These are phyloP conservation scores for Rubia peregrina DNA, from an alignment of 305 asterid species.

Conservation along the genomic window DNA sequence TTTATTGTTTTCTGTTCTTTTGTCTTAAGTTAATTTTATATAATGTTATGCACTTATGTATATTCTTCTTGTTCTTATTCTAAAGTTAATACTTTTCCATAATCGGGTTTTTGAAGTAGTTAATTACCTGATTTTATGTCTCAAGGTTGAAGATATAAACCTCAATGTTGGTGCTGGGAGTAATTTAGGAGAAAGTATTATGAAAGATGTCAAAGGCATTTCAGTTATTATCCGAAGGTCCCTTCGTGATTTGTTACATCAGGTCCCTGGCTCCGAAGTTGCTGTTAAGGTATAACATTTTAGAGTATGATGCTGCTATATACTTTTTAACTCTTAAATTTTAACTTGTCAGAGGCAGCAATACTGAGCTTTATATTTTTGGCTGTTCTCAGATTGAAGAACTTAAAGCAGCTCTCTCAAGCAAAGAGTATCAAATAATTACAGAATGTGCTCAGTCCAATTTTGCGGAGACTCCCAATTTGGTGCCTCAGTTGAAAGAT, in stretches of 20 bases:
- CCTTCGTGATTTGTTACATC: constrained; percentile 78
- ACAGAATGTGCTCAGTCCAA: constrained; percentile 81
- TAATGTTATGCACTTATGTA: background rate
- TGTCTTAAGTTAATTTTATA: background rate
- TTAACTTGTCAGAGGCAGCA: background rate
- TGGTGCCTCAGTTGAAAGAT: constrained; percentile 51
- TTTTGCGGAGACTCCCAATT: constrained; percentile 73
- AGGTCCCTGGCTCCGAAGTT: constrained; percentile 69
- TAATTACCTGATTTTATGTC: background rate
- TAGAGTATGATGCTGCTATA: background rate
- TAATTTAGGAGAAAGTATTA: constrained; percentile 80
- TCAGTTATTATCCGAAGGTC: constrained; percentile 65
- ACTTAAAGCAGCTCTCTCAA: constrained; percentile 89
- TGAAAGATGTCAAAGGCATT: constrained; percentile 80
- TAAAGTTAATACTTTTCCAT: background rate
- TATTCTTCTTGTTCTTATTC: background rate
- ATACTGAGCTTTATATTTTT: constrained; percentile 3
- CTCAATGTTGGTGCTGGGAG: constrained; percentile 78
- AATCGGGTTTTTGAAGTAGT: background rate
- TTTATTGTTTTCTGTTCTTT: constrained; percentile 1
- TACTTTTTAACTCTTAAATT: background rate
- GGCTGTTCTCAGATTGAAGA: constrained; percentile 58
- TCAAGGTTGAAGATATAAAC: constrained; percentile 88
- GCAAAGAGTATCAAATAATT: constrained; percentile 79
- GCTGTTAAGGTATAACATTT: constrained; percentile 51